Evolutionary conservation across 208 protist genomes (phyloP).

Genomic region (Crithidia mellificae): DNA sequence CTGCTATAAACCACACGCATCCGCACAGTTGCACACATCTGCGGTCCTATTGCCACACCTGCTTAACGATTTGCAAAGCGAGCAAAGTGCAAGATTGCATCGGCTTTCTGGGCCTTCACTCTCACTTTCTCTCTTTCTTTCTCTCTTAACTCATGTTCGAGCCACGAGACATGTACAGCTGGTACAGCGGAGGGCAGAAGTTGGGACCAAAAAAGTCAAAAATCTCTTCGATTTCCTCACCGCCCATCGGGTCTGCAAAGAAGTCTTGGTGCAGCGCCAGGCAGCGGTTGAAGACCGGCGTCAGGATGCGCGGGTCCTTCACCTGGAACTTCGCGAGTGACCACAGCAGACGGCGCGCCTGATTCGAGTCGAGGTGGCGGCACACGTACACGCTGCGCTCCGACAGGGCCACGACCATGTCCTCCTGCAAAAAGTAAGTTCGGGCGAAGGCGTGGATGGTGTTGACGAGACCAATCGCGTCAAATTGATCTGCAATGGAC

Average conservation of each 20-base stretch:
- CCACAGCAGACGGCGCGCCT: constrained; percentile 85
- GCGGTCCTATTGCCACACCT: too few relatives aligned
- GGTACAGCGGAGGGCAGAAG: constrained; percentile 85
- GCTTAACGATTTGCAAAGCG: too few relatives aligned
- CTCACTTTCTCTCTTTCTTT: not conserved
- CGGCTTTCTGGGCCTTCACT: not conserved
- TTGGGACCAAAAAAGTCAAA: constrained; percentile 88
- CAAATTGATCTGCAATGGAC: constrained; percentile 87
- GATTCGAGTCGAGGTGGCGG: constrained; percentile 79
- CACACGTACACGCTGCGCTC: constrained; percentile 85
- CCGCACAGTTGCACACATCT: too few relatives aligned
- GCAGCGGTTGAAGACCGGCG: constrained; percentile 85
- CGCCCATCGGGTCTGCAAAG: constrained; percentile 88
- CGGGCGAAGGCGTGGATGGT: constrained; percentile 89
- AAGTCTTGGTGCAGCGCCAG: constrained; percentile 90
- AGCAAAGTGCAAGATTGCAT: not conserved
- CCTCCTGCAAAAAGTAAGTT: constrained; percentile 89
- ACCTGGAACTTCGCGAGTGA: constrained; percentile 89
- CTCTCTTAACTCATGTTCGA: constrained; percentile 16
- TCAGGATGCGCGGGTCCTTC: constrained; percentile 80
- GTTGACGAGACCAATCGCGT: constrained; percentile 76
- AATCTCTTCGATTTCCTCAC: constrained; percentile 91
- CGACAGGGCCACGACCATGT: constrained; percentile 86
- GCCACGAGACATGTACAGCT: constrained; percentile 89
- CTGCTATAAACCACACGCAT: too few relatives aligned